These are phyloP conservation scores for Patellaria atrata DNA, from an alignment of 495 filamentous ascomycete species.

Conservation along the genomic window DNA sequence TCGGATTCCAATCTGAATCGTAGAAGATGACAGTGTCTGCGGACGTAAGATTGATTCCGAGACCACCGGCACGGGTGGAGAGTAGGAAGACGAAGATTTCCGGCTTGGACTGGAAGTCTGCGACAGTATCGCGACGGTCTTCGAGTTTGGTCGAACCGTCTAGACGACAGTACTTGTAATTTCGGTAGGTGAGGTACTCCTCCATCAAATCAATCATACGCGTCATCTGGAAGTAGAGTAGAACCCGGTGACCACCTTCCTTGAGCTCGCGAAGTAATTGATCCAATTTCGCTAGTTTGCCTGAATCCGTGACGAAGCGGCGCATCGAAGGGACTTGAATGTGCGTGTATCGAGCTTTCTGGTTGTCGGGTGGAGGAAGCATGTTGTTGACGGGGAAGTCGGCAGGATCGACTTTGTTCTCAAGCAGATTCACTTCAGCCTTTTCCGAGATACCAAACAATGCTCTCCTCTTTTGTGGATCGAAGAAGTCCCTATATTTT, in stretches of 20 bases:
- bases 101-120: slow-evolving; percentile 83
- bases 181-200: slow-evolving; percentile 94
- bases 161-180: slow-evolving; percentile 94
- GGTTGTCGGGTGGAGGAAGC: slow-evolving; percentile 61
- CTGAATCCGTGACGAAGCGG: slow-evolving; percentile 94
- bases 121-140: slow-evolving; percentile 89
- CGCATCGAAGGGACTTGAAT: slow-evolving; percentile 96
- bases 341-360: slow-evolving; percentile 70
- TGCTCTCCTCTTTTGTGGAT: slow-evolving; percentile 52
- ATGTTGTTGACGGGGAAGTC: slow-evolving; percentile 48
- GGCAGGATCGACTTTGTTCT: slow-evolving; percentile 47
- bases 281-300: slow-evolving; percentile 88
- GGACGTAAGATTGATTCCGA: slow-evolving; percentile 92
- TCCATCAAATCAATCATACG: slow-evolving; percentile 99
- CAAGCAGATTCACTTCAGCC: slow-evolving; percentile 60
- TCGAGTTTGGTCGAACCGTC: slow-evolving; percentile 98
- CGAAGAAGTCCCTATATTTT: slow-evolving; percentile 66
- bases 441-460: slow-evolving; percentile 51
- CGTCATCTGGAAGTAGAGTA: slow-evolving; percentile 99
- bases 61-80: slow-evolving; percentile 88
- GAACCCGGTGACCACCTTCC: slow-evolving; percentile 80
- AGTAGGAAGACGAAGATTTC: slow-evolving; percentile 96
- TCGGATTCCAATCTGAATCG: slow-evolving; percentile 98
- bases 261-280: slow-evolving; percentile 76
- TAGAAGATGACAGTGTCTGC: slow-evolving; percentile 98